Base-by-base conservation (phyloP, 345 rosid species). In the Eutrema yunnanense region DNA sequence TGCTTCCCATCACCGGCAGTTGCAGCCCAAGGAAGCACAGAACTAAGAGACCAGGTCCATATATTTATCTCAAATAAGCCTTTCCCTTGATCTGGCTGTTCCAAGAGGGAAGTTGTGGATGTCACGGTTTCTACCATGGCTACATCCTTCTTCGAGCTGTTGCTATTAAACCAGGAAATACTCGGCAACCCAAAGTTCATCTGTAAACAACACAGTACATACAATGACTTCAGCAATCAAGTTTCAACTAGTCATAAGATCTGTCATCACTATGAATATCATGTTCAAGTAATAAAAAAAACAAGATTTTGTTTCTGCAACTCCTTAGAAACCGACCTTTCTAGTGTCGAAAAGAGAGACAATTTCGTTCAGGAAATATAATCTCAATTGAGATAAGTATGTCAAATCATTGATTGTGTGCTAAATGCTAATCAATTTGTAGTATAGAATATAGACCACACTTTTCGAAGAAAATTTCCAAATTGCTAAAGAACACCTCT, bases 11-110 rank as follows among this genome's bases (percentile, higher is more conserved):
- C 87, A 62, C 48, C 46, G 0, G 81, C 14, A 22, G 51, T 59
- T 19, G 55, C 42, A 26, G 80, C 78, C 88, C 89, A 85, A 1
- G 96, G 95, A 72, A 87, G 41, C 7, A 84, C 48, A 2, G 97
- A 82, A 37, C 78, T 54, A 63, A 87, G 73, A 16, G 97, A 85
- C 89, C 90, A 85, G 8, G 88, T 79, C 91, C 84, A 87, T 30
- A 82, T 19, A 67, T 62, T 81, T 80, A 89, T 36, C 62, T 83
- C 81, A 29, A 84, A 83, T 38, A 36, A 36, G 22, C 65, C 53
- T 66, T 83, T 79, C 43, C 40, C 80, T 76, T 40, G 80, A 61
- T 72, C 66, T 16, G 73, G 78, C 58, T 81, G 87, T 58, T 84
- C 81, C 16, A 77, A 8, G 9, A 73, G 36, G 43, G 75, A 33